phyloP scores from a whole-genome alignment of 129 eudicot genomes.

The Heracleum sosnowskyi region DNA sequence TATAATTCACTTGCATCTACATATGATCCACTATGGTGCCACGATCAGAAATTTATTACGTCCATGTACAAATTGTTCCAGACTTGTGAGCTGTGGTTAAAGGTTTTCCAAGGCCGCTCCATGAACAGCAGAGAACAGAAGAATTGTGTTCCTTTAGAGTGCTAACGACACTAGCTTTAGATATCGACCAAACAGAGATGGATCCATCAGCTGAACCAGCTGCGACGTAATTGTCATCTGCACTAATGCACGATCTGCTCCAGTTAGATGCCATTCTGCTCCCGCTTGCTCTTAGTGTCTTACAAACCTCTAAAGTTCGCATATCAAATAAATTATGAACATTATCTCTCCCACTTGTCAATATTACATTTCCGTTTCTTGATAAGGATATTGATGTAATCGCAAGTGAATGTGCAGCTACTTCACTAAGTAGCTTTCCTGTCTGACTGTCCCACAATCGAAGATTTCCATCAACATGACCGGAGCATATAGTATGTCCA shows the following conservation, averaged over 20 bases:
- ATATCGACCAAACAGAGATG: slow-evolving; percentile 64
- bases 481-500: slow-evolving; percentile 85
- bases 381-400: slow-evolving; percentile 75
- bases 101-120: slow-evolving; percentile 91
- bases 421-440: slow-evolving; percentile 69
- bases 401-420: slow-evolving; percentile 78
- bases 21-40: neutral
- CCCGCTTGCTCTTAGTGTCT: slow-evolving; percentile 61
- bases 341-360: slow-evolving; percentile 94
- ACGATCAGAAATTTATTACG: slow-evolving; percentile 12
- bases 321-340: slow-evolving; percentile 80
- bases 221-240: slow-evolving; percentile 85
- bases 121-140: slow-evolving; percentile 73
- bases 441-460: slow-evolving; percentile 79
- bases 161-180: slow-evolving; percentile 53
- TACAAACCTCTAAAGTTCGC: slow-evolving; percentile 65
- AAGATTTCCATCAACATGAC: slow-evolving; percentile 85
- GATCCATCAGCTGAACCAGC: slow-evolving; percentile 92
- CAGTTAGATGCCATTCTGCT: slow-evolving; percentile 86
- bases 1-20: too few species aligned
- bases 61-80: slow-evolving; percentile 76
- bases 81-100: slow-evolving; percentile 67
- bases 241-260: slow-evolving; percentile 92
- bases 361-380: slow-evolving; percentile 57
- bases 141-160: slow-evolving; percentile 72